These are phyloP conservation scores for Oryza glumipatula DNA, from an alignment of 176 grass and related monocot species.

Conservation along the genomic window DNA sequence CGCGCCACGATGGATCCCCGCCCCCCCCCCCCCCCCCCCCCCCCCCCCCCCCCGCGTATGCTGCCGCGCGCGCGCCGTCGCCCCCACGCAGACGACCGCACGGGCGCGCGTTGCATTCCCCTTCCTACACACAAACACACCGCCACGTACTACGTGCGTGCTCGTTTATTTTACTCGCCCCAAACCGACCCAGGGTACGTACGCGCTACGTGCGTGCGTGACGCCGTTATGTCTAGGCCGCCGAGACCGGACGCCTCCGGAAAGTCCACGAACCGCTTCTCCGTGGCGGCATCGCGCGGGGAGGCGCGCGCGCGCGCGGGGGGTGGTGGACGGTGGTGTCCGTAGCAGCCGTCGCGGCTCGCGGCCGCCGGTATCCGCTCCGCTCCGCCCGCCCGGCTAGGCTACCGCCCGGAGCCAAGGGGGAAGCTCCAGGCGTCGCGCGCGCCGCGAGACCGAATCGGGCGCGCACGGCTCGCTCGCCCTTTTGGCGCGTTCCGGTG, in stretches of 20 bases:
- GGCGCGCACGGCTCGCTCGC: background rate
- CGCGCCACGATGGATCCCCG: background rate
- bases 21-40: too few species aligned
- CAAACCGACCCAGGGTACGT: background rate
- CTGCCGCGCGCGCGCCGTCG: slow-evolving; percentile 47
- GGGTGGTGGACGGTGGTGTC: slow-evolving; percentile 18
- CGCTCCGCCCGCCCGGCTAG: background rate
- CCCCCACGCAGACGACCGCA: slow-evolving; percentile 45
- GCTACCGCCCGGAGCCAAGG: slow-evolving; percentile 36
- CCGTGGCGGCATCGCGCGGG: slow-evolving; percentile 42
- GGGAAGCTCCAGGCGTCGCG: slow-evolving; percentile 38
- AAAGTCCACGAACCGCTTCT: slow-evolving; percentile 49
- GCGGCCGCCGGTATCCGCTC: slow-evolving; percentile 36
- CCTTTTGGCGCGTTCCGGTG: background rate
- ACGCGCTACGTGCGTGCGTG: background rate
- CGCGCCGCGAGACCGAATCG: background rate
- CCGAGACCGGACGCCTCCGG: background rate
- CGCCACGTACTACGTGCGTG: slow-evolving; percentile 20
- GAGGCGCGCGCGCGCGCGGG: background rate
- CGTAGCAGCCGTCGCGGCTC: slow-evolving; percentile 44
- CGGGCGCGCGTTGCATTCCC: background rate
- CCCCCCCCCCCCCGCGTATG: slow-evolving; percentile 30
- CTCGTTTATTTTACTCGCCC: slow-evolving; percentile 36
- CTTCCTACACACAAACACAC: background rate
- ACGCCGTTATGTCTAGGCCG: background rate